Base-by-base conservation (phyloP, 148 eudicot species). In the Polygonum maritimum region DNA sequence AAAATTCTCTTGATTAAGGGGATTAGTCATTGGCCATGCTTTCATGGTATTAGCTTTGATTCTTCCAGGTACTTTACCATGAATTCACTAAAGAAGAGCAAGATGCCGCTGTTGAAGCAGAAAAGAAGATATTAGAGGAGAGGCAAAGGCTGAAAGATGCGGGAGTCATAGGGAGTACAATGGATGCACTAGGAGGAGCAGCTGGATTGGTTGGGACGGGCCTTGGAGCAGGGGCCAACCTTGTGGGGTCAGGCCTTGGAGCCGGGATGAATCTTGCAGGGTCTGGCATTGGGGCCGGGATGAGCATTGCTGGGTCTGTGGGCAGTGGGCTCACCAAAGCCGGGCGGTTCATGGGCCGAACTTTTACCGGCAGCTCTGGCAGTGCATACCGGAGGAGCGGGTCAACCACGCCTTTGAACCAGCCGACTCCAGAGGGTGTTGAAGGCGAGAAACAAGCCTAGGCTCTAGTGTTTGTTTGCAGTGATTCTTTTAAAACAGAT, bases 311-410 rank as follows among this genome's bases (percentile, higher is more conserved):
- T 1, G 95, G 98, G 70, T 90, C 93, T 8, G 88, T 92, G 40
- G 90, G 93, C 22, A 92, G 88, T 21, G 93, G 98, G 1, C 82
- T 92, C 48, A 81, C 79, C 84, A 95, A 92, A 79, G 98, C 98
- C 1, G 98, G 98, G 54, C 90, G 85, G 77, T 89, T 92, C 83
- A 88, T 94, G 97, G 96, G 97, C 58, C 79, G 98, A 86, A 90
- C 92, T 60, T 82, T 92, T 51, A 92, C 98, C 0, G 89, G 45
- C 11, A 41, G 38, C 44, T 67, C 71, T 35, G 80, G 83, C 8
- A 75, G 89, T 14, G 73, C 60, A 13, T 52, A 85, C 18, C 85
- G 76, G 82, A 87, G 77, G 82, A 94, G 87, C 39, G 95, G 97
- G 45, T 19, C 89, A 14, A 74, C 83, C 33, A 88, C 97, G 69